Percentiles rank a stretch among this genome's conserved stretches.
Conservation (phyloP, 345 rosid genomes). For the Firmiana major region DNA sequence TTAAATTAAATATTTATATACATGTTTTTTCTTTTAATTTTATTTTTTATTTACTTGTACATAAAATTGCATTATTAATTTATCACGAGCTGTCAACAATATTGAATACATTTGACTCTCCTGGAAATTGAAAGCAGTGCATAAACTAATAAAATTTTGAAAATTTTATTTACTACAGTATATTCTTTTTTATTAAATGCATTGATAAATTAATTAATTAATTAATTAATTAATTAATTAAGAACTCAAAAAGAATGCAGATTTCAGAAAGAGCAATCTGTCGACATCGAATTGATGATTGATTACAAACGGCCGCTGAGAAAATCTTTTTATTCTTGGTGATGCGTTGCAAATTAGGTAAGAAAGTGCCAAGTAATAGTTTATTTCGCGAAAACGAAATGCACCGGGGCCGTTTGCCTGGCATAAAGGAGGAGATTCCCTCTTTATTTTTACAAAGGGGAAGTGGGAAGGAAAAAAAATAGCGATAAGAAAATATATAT, state of each 20-base stretch:
- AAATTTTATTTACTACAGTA: not conserved
- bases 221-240: not conserved
- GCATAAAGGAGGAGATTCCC: not conserved
- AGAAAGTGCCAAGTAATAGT: not conserved
- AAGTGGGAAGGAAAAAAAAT: not conserved
- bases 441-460: not conserved
- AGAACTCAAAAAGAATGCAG: not conserved
- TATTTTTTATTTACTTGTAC: not conserved
- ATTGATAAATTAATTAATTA: not conserved
- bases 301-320: constrained; percentile 5
- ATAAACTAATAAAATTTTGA: too few species aligned
- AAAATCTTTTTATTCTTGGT: not conserved
- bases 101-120: not conserved
- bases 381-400: not conserved
- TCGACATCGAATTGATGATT: not conserved
- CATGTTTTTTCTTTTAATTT: not conserved
- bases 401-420: not conserved
- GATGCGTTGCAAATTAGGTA: not conserved
- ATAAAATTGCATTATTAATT: not conserved
- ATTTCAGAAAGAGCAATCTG: not conserved
- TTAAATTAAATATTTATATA: not conserved
- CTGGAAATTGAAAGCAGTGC: not conserved
- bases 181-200: not conserved
- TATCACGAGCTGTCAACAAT: not conserved
- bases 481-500: too few species aligned